Evolutionary conservation across 352 stramenopile genomes (phyloP).

Genomic region (Sclerospora graminicola): DNA sequence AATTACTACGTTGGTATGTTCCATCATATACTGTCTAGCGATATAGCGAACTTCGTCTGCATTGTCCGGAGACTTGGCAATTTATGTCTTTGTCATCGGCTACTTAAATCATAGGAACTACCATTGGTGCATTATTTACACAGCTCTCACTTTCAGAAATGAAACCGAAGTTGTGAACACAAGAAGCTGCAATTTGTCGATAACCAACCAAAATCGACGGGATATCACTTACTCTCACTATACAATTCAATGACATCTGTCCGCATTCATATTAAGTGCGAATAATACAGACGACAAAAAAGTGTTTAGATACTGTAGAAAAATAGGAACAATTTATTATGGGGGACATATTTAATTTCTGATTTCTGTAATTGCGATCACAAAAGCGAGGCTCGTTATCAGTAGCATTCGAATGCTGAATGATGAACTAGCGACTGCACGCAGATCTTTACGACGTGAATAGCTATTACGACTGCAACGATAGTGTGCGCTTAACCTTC

Average conservation of each 20-base stretch:
- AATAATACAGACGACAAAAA: no score
- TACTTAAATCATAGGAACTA: constrained; percentile 65
- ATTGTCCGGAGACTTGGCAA: constrained; percentile 38
- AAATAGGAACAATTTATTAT: no score
- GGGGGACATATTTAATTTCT: no score
- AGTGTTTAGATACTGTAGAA: no score
- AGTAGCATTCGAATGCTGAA: no score
- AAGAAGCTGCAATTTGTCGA: neutral
- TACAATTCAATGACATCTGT: constrained; percentile 1
- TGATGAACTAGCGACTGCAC: no score
- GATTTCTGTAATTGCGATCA: no score
- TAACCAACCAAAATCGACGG: constrained; percentile 16
- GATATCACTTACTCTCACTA: constrained; percentile 5
- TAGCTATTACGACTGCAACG: no score
- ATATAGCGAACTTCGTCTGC: constrained; percentile 67
- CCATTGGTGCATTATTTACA: neutral
- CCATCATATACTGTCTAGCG: constrained; percentile 85
- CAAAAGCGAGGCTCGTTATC: no score
- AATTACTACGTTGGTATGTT: no score
- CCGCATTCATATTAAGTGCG: constrained; percentile 5
- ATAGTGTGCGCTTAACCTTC: no score
- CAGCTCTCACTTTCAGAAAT: constrained; percentile 7
- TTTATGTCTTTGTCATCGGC: constrained; percentile 28
- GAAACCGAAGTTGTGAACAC: neutral
- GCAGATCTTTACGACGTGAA: no score